phyloP scores from a whole-genome alignment of 2,329 filamentous ascomycete species.

The Hypoxylon sp. region DNA sequence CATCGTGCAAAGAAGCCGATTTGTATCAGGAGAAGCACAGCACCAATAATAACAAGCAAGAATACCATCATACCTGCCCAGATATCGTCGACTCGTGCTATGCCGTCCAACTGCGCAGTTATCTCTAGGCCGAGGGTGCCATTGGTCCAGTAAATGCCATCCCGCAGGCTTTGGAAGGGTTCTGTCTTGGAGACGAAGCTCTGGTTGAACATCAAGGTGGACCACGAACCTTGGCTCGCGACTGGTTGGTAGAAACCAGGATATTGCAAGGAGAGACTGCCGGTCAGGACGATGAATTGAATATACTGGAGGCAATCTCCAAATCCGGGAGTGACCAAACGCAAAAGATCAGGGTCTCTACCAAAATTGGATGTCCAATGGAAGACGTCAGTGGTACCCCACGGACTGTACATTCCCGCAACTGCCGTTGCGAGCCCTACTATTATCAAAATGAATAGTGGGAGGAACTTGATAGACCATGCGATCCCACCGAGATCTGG shows the following conservation, averaged over 20 bases:
- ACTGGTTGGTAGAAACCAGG: constrained; percentile 95
- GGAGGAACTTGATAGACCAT: constrained; percentile 79
- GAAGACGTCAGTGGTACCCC: constrained; percentile 91
- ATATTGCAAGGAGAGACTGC: constrained; percentile 87
- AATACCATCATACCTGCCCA: constrained; percentile 97
- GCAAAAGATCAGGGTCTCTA: constrained; percentile 88
- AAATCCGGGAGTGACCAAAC: constrained; percentile 94
- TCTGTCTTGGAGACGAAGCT: constrained; percentile 80
- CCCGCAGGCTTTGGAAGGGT: constrained; percentile 75
- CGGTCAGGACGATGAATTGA: constrained; percentile 89
- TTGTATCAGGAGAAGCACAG: constrained; percentile 77
- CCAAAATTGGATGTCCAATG: constrained; percentile 99
- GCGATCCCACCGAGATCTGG: constrained; percentile 80
- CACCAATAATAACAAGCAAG: constrained; percentile 80
- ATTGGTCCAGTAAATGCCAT: constrained; percentile 88
- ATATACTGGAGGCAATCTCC: constrained; percentile 97
- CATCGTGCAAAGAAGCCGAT: constrained; percentile 81
- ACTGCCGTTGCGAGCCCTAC: constrained; percentile 86
- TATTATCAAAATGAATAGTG: constrained; percentile 80
- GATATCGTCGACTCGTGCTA: constrained; percentile 79
- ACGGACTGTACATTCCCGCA: constrained; percentile 90
- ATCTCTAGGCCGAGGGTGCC: constrained; percentile 82
- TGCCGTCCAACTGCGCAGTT: constrained; percentile 84
- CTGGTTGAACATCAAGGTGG: constrained; percentile 90
- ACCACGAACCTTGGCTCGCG: constrained; percentile 89